Conservation (phyloP, 2,329 filamentous ascomycete genomes). For the Penicillium corylophilum region DNA sequence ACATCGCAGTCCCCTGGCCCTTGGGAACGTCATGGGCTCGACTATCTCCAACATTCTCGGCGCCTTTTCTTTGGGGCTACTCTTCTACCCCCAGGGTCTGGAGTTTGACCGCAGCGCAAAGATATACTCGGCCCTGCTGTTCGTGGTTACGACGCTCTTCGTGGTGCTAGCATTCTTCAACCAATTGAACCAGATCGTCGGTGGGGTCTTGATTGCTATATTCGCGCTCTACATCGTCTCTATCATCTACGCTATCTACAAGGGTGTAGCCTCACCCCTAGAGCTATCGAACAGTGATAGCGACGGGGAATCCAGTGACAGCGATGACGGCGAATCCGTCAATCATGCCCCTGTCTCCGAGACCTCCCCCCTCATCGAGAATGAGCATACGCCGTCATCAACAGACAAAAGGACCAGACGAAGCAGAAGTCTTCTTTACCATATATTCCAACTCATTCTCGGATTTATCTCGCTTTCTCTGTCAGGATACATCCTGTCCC, state of each 20-base stretch:
- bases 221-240: constrained; percentile 49
- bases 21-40: constrained; percentile 58
- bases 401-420: not conserved
- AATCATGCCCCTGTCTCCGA: constrained; percentile 8
- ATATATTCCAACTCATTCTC: constrained; percentile 46
- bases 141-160: constrained; percentile 43
- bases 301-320: constrained; percentile 29
- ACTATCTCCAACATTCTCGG: constrained; percentile 57
- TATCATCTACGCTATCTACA: constrained; percentile 48
- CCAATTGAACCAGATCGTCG: constrained; percentile 36
- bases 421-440: constrained; percentile 31
- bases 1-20: constrained; percentile 48
- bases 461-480: constrained; percentile 48
- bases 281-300: constrained; percentile 46
- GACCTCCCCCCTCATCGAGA: constrained; percentile 20
- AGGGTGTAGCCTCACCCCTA: constrained; percentile 44
- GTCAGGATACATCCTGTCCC: constrained; percentile 52
- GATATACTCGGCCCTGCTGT: constrained; percentile 47
- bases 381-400: not conserved
- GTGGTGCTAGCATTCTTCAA: constrained; percentile 37
- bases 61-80: constrained; percentile 54
- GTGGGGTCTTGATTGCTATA: constrained; percentile 39
- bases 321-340: not conserved
- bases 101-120: constrained; percentile 51
- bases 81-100: constrained; percentile 39